phyloP scores from a whole-genome alignment of 2,329 filamentous ascomycete genomes.

The Fusarium sp. region DNA sequence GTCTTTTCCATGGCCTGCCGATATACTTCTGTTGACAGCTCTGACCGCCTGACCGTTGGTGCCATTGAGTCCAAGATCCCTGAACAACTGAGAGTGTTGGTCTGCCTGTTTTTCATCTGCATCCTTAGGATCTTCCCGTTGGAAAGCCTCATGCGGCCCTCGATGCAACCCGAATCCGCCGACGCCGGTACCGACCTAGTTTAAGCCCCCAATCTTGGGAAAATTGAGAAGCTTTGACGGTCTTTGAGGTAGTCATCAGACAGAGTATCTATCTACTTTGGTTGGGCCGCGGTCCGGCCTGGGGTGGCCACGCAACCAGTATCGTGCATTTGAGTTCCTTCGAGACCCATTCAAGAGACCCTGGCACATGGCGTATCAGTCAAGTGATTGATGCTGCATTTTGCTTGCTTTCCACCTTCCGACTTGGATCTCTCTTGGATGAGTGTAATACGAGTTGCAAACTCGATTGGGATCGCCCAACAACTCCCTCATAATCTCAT shows the following conservation, averaged over 20 bases:
- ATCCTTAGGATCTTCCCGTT: conserved; percentile 41
- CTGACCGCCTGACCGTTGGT: conserved; percentile 26
- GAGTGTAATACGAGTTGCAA: conserved; percentile 36
- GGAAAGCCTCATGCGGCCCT: conserved; percentile 40
- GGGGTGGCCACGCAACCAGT: conserved; percentile 24
- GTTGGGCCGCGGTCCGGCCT: conserved; percentile 26
- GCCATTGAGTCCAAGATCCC: conserved; percentile 13
- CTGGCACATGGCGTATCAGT: conserved; percentile 46
- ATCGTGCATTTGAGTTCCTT: conserved; percentile 30
- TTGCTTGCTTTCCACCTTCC: conserved; percentile 31
- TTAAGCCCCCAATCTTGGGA: conserved; percentile 8
- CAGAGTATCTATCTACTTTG: conserved; percentile 10
- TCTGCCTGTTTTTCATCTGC: conserved; percentile 23
- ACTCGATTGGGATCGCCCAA: conserved; percentile 31
- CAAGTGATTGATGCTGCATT: conserved; percentile 47
- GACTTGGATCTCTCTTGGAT: conserved; percentile 22
- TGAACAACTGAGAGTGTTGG: conserved; percentile 27
- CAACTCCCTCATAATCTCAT: conserved; percentile 15
- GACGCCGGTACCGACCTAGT: conserved; percentile 15
- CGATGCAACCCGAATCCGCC: conserved; percentile 35
- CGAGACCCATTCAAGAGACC: conserved; percentile 34
- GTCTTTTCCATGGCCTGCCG: conserved; percentile 21
- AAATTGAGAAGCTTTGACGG: conserved; percentile 16
- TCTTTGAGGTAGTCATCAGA: conserved; percentile 1
- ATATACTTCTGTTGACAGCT: background rate